Evolutionary conservation across 225 moss, liverwort and hornwort species (phyloP).

Genomic region (Sphagnum tenellum): DNA sequence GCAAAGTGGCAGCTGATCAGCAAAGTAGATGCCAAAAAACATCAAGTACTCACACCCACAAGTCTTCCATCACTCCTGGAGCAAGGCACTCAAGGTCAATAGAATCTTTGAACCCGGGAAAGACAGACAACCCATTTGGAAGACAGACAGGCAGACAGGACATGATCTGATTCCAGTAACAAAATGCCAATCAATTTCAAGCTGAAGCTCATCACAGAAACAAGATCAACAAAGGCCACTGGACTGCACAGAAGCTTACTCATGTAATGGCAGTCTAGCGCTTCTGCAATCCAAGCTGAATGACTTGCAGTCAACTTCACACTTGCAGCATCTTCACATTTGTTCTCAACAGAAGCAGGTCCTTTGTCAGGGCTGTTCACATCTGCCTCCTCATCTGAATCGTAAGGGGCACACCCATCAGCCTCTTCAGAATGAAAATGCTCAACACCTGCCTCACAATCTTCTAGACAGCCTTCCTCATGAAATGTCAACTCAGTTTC

Average conservation of each 20-base stretch:
- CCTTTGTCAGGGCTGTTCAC: not conserved
- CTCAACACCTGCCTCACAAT: not conserved
- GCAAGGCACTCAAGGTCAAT: not conserved
- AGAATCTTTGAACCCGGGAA: not conserved
- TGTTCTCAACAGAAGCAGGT: not conserved
- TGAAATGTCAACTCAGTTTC: slow-evolving; percentile 1
- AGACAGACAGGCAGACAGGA: not conserved
- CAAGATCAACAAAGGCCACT: not conserved
- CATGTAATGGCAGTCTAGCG: slow-evolving; percentile 10
- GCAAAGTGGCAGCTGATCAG: not conserved
- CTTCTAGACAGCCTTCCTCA: not conserved
- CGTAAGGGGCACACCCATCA: not conserved
- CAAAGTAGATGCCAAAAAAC: not conserved
- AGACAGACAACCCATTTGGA: not conserved
- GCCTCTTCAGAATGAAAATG: not conserved
- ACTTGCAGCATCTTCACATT: not conserved
- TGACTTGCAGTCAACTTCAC: not conserved
- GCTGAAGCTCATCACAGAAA: not conserved
- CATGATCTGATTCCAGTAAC: not conserved
- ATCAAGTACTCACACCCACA: too few relatives aligned
- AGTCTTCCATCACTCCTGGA: not conserved
- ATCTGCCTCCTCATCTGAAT: not conserved
- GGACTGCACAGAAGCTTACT: slow-evolving; percentile 11
- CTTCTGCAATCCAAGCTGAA: slow-evolving; percentile 20
- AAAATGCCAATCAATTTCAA: not conserved